Evolutionary conservation across 2,329 filamentous ascomycete species (phyloP), one percentile per base, ranked within the genome.

Genomic region (Pezicula carpinea): DNA sequence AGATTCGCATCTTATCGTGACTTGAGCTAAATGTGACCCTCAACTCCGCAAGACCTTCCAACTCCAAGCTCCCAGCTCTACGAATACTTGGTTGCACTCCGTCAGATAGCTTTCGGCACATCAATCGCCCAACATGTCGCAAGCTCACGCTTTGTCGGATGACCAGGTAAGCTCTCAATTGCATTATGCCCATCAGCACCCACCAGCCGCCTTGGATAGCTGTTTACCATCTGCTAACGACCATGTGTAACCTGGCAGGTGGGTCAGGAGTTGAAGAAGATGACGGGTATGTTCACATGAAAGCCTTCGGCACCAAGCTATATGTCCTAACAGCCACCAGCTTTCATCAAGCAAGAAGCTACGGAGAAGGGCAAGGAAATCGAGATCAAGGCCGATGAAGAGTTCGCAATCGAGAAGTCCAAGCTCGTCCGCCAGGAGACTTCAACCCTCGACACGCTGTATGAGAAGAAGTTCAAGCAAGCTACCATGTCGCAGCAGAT

Each of bases 401-500:
- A 99, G 72, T 97, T 97, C 72, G 88, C 89, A 67, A 97, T 96
- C 67, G 93, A 99, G 69, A 99, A 99, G 75, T 93, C 91, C 63
- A 96, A 96, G 78, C 88, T 99, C 43, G 93, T 97, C 61, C 92
- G 89, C 67, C 85, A 95, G 72, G 93, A 97, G 74, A 96, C 88
- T 45, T 82, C 89, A 64, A 74, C 89, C 69, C 97, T 99, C 76
- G 93, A 99, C 74, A 76, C 77, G 57, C 76, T 86, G 60, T 99
- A 96, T 80, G 88, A 92, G 74, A 97, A 97, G 83, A 97, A 97
- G 77, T 95, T 95, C 82, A 99, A 96, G 79, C 88, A 95, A 73
- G 92, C 93, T 62, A 82, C 87, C 75, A 95, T 97, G 89, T 92
- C 89, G 54, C 93, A 97, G 79, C 93, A 99, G 75, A 97, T 97